Evolutionary conservation across 192 early-diverging fungal genomes (phyloP), one percentile per base, ranked within the genome.

Genomic region (Umbelopsis ramanniana): DNA sequence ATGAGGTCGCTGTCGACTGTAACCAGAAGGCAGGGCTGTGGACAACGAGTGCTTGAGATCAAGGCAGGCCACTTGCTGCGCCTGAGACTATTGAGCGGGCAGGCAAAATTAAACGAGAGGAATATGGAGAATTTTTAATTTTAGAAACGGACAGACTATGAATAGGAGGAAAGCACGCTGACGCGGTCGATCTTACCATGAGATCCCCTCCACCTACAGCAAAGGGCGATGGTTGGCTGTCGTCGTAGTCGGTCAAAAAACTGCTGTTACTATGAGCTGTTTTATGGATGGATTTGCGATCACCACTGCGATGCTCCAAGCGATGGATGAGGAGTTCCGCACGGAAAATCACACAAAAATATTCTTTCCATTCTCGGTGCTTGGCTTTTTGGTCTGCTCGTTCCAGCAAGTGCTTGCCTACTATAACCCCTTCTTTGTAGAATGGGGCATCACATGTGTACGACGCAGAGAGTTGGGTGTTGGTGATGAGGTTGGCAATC

Each of bases 381-480:
- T 89, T 89, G 7, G 94, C 93, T 81, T 92, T 93, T 55, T 92
- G 88, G 63, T 89, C 91, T 0, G 85, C 84, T 7, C 85, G 78
- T 76, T 95, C 94, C 70, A 90, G 84, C 68, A 93, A 76, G 76
- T 96, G 94, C 76, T 98, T 98, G 47, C 95, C 85, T 70, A 93
- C 89, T 37, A 98, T 84, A 43, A 93, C 81, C n/a, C 93, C 91
- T 74, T 93, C 91, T 68, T 88, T 88, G 17, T 84, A 80, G 48
- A 79, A 82, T 67, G 86, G 76, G 53, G 72, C 72, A 37, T 66
- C 48, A 22, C 69, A 68, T 7, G 57, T 70, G 48, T 73, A 80
- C 5, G 37, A 21, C 12, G 52, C 70, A 0, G 73, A 54, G 6
- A 79, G 26, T 33, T 79, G 53, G 33, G 57, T 21, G 37, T 71